Evolutionary conservation across 129 eudicot species (phyloP).

Genomic region (Tagetes erecta): DNA sequence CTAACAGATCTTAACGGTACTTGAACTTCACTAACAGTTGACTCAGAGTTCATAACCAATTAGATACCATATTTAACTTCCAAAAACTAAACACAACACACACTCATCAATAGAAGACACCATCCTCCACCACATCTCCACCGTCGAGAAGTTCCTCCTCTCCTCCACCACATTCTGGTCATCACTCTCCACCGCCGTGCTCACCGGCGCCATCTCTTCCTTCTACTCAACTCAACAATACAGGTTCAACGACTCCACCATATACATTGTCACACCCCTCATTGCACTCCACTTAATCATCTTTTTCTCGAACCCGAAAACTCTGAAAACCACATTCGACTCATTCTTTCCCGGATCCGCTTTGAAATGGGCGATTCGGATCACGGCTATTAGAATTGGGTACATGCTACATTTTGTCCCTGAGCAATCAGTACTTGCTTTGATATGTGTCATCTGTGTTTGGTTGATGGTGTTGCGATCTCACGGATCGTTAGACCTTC

Average conservation of each 20-base stretch:
- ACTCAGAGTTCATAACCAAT: background rate
- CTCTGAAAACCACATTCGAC: conserved; percentile 14
- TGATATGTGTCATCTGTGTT: conserved; percentile 30
- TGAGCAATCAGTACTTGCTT: conserved; percentile 14
- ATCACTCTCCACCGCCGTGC: conserved; percentile 20
- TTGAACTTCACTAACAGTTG: background rate
- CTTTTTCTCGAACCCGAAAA: conserved; percentile 14
- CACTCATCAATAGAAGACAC: conserved; percentile 19
- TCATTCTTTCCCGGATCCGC: conserved; percentile 18
- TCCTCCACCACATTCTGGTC: conserved; percentile 34
- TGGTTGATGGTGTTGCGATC: conserved; percentile 29
- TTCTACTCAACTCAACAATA: conserved; percentile 17
- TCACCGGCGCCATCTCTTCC: background rate
- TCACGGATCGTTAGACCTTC: conserved; percentile 24
- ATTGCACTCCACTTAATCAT: conserved; percentile 18
- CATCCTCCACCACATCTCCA: background rate
- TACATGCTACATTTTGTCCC: background rate
- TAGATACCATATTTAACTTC: background rate
- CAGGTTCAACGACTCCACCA: background rate
- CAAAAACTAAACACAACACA: background rate
- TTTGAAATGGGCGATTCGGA: conserved; percentile 20
- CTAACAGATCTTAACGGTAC: background rate
- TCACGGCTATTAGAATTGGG: conserved; percentile 19
- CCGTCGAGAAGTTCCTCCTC: conserved; percentile 27
- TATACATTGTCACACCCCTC: background rate